A percentile compares a stretch with the other conserved stretches of the same genome.
These are phyloP conservation scores for Exophiala dermatitidis DNA, from an alignment of 2,329 filamentous ascomycete genomes.

Conservation along the genomic window DNA sequence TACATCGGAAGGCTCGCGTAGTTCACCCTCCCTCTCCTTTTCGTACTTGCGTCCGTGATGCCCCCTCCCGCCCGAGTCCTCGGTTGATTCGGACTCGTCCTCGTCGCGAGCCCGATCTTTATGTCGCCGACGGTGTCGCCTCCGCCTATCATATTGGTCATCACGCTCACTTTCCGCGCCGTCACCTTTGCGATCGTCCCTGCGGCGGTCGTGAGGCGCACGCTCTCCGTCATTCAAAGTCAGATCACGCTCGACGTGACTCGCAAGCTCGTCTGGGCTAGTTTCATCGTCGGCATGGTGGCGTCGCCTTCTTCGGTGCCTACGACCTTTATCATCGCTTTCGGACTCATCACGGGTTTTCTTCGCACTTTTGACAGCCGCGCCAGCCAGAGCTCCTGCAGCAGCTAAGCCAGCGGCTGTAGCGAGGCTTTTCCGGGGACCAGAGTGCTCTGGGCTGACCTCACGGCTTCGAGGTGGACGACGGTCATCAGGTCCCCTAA, in stretches of 20 bases:
- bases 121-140: constrained; percentile 16
- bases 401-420: constrained; percentile 23
- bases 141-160: constrained; percentile 15
- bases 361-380: constrained; percentile 15
- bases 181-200: constrained; percentile 8
- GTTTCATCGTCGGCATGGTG: constrained; percentile 15
- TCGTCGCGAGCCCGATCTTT: constrained; percentile 10
- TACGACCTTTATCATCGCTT: constrained; percentile 22
- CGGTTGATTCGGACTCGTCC: constrained; percentile 19
- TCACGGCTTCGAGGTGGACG: constrained; percentile 20
- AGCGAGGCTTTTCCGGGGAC: constrained; percentile 17
- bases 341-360: constrained; percentile 21
- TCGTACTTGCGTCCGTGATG: constrained; percentile 7
- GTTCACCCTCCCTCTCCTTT: constrained; percentile 10
- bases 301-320: constrained; percentile 17
- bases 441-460: constrained; percentile 23
- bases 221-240: constrained; percentile 14
- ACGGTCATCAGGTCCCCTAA: constrained; percentile 12
- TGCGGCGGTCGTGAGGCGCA: constrained; percentile 9
- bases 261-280: constrained; percentile 15
- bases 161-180: constrained; percentile 11
- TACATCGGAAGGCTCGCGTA: constrained; percentile 12
- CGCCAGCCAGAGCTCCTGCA: constrained; percentile 18
- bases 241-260: constrained; percentile 16
- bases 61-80: constrained; percentile 13